A percentile compares a stretch with the other conserved stretches of the same genome.
Conservation (phyloP, 345 rosid species). For the Cardiospermum halicacabum region DNA sequence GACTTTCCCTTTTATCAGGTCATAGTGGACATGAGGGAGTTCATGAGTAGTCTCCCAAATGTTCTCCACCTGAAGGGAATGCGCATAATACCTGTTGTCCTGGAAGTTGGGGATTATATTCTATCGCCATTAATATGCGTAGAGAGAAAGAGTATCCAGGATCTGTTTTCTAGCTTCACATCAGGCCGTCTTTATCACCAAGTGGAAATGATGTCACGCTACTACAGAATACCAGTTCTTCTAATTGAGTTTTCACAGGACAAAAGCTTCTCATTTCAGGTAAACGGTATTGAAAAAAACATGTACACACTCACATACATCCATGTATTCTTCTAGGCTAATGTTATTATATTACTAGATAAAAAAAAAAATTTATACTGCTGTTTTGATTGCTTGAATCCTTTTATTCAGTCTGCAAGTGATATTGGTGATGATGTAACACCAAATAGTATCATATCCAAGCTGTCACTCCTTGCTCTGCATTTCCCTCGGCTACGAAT, state of each 20-base stretch:
- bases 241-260: constrained; percentile 96
- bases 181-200: constrained; percentile 94
- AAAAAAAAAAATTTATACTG: no score
- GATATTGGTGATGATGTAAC: constrained; percentile 96
- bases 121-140: constrained; percentile 85
- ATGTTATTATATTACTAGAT: no score
- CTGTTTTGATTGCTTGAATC: constrained; percentile 10
- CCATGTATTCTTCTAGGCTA: no score
- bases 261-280: constrained; percentile 99
- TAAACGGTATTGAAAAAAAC: no score
- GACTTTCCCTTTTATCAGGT: constrained; percentile 39
- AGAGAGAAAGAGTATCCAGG: constrained; percentile 93
- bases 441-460: constrained; percentile 85
- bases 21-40: constrained; percentile 98
- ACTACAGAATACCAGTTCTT: constrained; percentile 92
- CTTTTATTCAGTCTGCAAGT: constrained; percentile 64
- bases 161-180: constrained; percentile 90
- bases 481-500: constrained; percentile 91
- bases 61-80: constrained; percentile 96
- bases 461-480: constrained; percentile 80
- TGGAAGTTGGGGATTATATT: constrained; percentile 95
- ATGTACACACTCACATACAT: no score
- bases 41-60: constrained; percentile 99
- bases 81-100: constrained; percentile 81
- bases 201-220: constrained; percentile 87